Evolutionary conservation across 805 yeast species (phyloP), one percentile per base, ranked within the genome.

Genomic region (Danielia oregonensis): DNA sequence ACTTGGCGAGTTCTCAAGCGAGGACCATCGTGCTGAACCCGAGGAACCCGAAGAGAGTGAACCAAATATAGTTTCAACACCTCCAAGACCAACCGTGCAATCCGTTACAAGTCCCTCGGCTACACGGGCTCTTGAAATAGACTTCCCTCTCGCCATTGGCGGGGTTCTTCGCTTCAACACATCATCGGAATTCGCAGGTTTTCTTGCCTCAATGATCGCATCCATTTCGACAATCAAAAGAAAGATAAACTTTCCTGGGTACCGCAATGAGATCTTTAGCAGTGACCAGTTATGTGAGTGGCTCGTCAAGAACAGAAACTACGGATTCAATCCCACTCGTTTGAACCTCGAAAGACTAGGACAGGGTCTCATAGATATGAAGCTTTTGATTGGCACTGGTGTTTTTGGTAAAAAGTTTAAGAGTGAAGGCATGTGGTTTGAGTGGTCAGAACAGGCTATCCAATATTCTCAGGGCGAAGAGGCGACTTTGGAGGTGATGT

Each of bases 391-490:
- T 1, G 58, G 61, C 2, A 55, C 64, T 3, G 59, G 63, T 3
- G 46, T 65, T 26, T 48, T 66, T 29, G 48, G 57, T 5, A 57
- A 48, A 36, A 63, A 62, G 41, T 68, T 68, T 42, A 63, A 48
- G 34, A 61, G 66, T 36, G 70, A 65, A 35, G 63, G 61, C 3
- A 57, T 63, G 65, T 65, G 70, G 70, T 63, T 64, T 30, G 72
- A 68, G 42, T 67, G 72, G 72, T 48, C 67, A 1, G 66, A 61
- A 16, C 37, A 52, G 29, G 63, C 69, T 5, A 16, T 47, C 3
- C 48, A 35, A 15, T 39, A 49, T 3, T 34, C 12, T 10, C 13
- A 5, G 18, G 16, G 22, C 12, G 17, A 17, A 11, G 22, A 10
- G 10, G 5, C 21, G 13, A n/a, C 24, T 3, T 24, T 12, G 23